Conservation (phyloP, 805 yeast genomes). For the Saccharomycopsis capsularis region DNA sequence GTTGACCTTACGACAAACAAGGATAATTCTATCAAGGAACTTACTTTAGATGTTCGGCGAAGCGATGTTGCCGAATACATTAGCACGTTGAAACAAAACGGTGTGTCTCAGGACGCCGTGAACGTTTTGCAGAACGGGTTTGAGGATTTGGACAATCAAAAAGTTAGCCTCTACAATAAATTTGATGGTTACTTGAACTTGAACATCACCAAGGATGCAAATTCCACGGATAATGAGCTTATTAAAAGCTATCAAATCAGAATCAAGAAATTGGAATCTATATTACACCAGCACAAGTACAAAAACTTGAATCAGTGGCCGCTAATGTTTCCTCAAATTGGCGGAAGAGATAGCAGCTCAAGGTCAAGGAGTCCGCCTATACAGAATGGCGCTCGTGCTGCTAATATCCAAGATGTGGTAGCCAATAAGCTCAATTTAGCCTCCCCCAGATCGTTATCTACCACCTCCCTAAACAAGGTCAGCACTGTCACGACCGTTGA, state of each 20-base stretch:
- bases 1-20: conserved; percentile 8
- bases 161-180: conserved; percentile 9
- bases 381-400: too few relatives aligned
- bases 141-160: conserved; percentile 27
- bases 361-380: conserved; percentile 15
- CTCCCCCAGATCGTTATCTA: conserved; percentile 13
- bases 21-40: conserved; percentile 16
- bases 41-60: conserved; percentile 21
- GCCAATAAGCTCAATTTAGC: conserved; percentile 8
- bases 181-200: conserved; percentile 16
- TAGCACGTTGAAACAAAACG: conserved; percentile 27
- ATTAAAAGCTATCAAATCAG: conserved; percentile 62
- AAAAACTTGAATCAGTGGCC: conserved; percentile 44
- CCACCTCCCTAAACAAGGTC: conserved; percentile 17
- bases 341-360: background rate
- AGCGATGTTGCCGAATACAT: conserved; percentile 34
- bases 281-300: conserved; percentile 68
- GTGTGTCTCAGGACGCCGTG: conserved; percentile 31
- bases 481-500: conserved; percentile 18
- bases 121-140: conserved; percentile 34
- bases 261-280: conserved; percentile 68
- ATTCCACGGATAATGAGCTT: conserved; percentile 29
- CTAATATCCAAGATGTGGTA: background rate
- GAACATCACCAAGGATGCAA: conserved; percentile 3
- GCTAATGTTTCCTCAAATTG: conserved; percentile 5